Evolutionary conservation across 2,329 filamentous ascomycete species (phyloP).

Genomic region (Trichoderma brevicompactum): DNA sequence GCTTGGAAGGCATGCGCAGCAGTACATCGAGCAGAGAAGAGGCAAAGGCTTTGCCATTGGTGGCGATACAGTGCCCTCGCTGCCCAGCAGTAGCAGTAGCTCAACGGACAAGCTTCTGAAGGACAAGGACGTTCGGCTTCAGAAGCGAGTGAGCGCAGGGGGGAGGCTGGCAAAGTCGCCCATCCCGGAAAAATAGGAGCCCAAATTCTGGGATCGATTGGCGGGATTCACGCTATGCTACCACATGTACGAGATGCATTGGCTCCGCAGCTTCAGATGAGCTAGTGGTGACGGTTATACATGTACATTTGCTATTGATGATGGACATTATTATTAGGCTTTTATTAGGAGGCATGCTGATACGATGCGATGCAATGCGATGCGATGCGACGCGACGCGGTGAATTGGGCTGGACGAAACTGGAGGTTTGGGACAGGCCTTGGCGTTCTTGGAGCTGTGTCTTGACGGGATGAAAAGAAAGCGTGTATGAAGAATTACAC

Average conservation of each 20-base stretch:
- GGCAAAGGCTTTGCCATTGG: conserved; percentile 52
- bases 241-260: conserved; percentile 41
- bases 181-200: conserved; percentile 64
- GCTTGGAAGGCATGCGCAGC: conserved; percentile 75
- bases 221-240: conserved; percentile 46
- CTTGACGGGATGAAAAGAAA: conserved; percentile 23
- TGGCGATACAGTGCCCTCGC: conserved; percentile 63
- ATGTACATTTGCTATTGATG: conserved; percentile 29
- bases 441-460: conserved; percentile 28
- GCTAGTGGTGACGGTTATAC: conserved; percentile 22
- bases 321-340: conserved; percentile 18
- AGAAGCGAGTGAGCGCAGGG: conserved; percentile 79
- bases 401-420: conserved; percentile 19
- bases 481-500: conserved; percentile 5
- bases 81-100: conserved; percentile 54
- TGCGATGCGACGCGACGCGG: conserved; percentile 4
- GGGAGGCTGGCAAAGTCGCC: conserved; percentile 70
- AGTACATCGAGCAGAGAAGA: conserved; percentile 82
- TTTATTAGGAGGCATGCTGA: conserved; percentile 1
- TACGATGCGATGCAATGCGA: conserved; percentile 6
- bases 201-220: conserved; percentile 47
- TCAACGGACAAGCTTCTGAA: conserved; percentile 57
- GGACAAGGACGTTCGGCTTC: conserved; percentile 70
- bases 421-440: conserved; percentile 14
- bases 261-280: conserved; percentile 35